Conservation (phyloP, 208 protist species). For the Wallacemonas sp. region DNA sequence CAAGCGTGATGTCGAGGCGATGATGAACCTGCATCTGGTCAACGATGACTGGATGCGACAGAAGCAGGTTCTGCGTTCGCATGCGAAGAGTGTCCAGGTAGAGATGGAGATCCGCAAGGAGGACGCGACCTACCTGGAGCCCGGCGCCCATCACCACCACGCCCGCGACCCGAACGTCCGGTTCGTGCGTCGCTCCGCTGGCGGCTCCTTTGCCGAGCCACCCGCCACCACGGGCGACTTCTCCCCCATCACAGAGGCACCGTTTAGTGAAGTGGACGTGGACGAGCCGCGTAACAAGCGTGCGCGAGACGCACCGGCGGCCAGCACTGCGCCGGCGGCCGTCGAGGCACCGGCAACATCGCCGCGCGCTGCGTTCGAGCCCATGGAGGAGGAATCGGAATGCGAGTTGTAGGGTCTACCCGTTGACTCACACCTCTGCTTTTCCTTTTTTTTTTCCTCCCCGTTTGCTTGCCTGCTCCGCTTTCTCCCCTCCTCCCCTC, state of each 20-base stretch:
- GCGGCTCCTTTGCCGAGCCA: conserved; percentile 3
- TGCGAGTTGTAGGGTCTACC: neutral
- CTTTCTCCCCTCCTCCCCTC: neutral
- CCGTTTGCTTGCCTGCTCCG: too few species aligned
- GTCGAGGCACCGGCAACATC: neutral
- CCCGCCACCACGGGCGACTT: neutral
- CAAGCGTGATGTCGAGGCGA: conserved; percentile 30
- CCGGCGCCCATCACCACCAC: conserved; percentile 14
- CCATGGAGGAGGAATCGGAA: neutral
- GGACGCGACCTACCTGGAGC: conserved; percentile 13
- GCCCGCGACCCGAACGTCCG: conserved; percentile 1
- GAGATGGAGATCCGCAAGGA: conserved; percentile 43
- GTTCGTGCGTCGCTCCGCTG: conserved; percentile 5
- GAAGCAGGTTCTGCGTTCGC: conserved; percentile 57
- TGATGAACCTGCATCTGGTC: conserved; percentile 57
- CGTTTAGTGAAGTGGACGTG: conserved; percentile 17
- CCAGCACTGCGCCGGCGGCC: neutral
- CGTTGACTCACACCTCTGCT: neutral
- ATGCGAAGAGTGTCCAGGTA: conserved; percentile 60
- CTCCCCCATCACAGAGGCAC: conserved; percentile 9
- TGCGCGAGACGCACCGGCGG: neutral
- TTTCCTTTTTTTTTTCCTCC: conserved; percentile 9
- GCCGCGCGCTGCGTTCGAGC: neutral
- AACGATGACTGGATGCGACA: conserved; percentile 82
- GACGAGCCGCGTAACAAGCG: conserved; percentile 4